Percentiles rank a stretch among this genome's conserved stretches.
These are phyloP conservation scores for Ilyonectria mors-panacis DNA, from an alignment of 2,329 filamentous ascomycete genomes.

Conservation along the genomic window DNA sequence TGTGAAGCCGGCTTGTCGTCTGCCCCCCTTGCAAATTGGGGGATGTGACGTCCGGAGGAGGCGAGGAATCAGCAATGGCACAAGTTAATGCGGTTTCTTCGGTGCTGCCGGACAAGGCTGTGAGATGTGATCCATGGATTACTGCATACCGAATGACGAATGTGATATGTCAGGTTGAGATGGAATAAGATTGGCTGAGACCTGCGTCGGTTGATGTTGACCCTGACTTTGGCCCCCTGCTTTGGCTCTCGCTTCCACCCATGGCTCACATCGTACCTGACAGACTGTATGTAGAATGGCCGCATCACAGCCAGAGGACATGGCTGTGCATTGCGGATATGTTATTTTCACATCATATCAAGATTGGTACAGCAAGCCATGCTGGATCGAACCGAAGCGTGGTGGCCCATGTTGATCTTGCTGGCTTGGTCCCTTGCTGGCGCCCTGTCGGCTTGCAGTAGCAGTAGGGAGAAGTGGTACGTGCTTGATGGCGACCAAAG, in stretches of 20 bases:
- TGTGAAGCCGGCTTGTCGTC: not conserved
- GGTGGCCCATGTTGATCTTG: slow-evolving; percentile 3
- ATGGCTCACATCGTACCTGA: slow-evolving; percentile 19
- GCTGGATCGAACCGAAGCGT: not conserved
- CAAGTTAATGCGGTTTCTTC: slow-evolving; percentile 16
- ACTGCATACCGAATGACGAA: not conserved
- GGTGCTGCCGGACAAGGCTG: slow-evolving; percentile 15
- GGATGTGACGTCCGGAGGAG: slow-evolving; percentile 15
- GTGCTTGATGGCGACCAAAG: slow-evolving; percentile 32
- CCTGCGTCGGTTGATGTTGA: slow-evolving; percentile 30
- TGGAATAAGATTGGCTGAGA: slow-evolving; percentile 22
- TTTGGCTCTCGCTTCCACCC: slow-evolving; percentile 21
- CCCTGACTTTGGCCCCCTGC: slow-evolving; percentile 33
- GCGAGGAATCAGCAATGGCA: slow-evolving; percentile 18
- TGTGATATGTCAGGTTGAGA: slow-evolving; percentile 10
- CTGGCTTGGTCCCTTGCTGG: not conserved
- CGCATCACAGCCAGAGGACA: slow-evolving; percentile 4
- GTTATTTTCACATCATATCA: slow-evolving; percentile 3
- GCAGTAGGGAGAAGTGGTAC: slow-evolving; percentile 27
- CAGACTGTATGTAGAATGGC: slow-evolving; percentile 16
- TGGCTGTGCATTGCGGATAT: slow-evolving; percentile 4
- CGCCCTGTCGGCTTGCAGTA: slow-evolving; percentile 4
- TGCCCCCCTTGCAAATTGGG: slow-evolving; percentile 21
- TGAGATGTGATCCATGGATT: slow-evolving; percentile 29
- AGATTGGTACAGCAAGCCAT: slow-evolving; percentile 5